Evolutionary conservation across 2,329 filamentous ascomycete genomes (phyloP), one percentile per base, ranked within the genome.

Genomic region (Clonostachys sp.): DNA sequence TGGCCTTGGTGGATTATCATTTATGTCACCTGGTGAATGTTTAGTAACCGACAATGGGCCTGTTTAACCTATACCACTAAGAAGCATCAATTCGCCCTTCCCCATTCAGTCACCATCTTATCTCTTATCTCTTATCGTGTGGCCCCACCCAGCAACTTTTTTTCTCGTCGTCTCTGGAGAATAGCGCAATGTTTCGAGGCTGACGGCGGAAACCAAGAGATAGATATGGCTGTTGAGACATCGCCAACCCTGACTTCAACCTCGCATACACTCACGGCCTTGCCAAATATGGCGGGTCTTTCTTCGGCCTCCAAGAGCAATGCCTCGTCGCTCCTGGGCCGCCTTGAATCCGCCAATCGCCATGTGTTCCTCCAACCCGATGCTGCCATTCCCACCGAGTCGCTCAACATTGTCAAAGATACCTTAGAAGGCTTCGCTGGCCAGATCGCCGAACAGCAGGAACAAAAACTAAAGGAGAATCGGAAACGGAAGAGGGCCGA

Each of bases 281-380:
- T 72, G 39, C 70, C 77, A 43, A 60, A 61, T 47, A 73, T 74
- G 62, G 62, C 64, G 24, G 62, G 66, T 50, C 51, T 68, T 47
- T 60, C 69, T 53, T 53, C 60, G 54, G 48, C 52, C 51, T 48
- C 54, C 47, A 55, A 59, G 50, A 61, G 63, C 52, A 64, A 71
- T 52, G 64, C 74, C 45, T 66, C 73, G 55, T 71, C 73, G 24
- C 72, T 87, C 50, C 69, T 85, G 50, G 73, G 82, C 49, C 75
- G 71, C 52, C 73, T 89, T 44, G 69, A 67, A 53, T 66, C 82
- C 14, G 70, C 74, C 49, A 80, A 81, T 50, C 86, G 88, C 12
- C 84, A 91, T 61, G 65, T 69, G 24, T 95, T 96, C 61, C 74
- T 96, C n/a, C 84, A 86, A 53, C 91, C 92, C 5, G 74, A 81